Evolutionary conservation across 805 yeast species (phyloP), one percentile per base, ranked within the genome.

Genomic region (Lipomyces sp.): DNA sequence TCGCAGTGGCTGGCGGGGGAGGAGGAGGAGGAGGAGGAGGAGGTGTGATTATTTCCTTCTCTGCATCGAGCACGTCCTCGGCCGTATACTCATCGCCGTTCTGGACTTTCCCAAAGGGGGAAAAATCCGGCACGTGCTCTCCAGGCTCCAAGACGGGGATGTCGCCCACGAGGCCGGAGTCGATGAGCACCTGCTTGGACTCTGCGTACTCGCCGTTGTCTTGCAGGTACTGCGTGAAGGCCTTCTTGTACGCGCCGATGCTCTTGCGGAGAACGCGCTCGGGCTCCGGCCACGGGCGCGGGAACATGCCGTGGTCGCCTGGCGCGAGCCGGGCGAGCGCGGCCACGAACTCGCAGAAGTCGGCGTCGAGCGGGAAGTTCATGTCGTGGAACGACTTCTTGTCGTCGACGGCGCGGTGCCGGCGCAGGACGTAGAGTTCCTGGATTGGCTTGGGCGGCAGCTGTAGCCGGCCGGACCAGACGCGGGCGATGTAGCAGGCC

Each of bases 401-500:
- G 13, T 70, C 69, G 5, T 84, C 86, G 50, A 75, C 72, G 5
- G 47, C 57, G 14, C 65, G 68, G 11, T 73, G 64, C 29, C 77
- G 66, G 23, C 69, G 59, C 3, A 60, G 45, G 39, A 76, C 76
- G 66, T 75, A 75, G 32, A 63, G 54, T 33, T 61, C 57, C 79
- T 81, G 82, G n/a, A 70, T 74, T 22, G 68, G 69, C 16, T 58
- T 54, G 0, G 73, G 37, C 1, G 89, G 88, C 13, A 82, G 65
- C 14, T 57, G 11, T 1, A 85, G 63, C 38, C 80, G 71, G 0
- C 82, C 82, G 3, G 78, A 65, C 68, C 84, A 79, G 2, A 81
- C 79, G 50, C 88, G 72, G 2, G 85, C 78, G 28, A 85, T 70
- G 61, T 82, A 75, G 6, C 81, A 72, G 0, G 84, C 87, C 33